phyloP scores from a whole-genome alignment of 495 filamentous ascomycete genomes.

The Trichocladium uniseriatum region DNA sequence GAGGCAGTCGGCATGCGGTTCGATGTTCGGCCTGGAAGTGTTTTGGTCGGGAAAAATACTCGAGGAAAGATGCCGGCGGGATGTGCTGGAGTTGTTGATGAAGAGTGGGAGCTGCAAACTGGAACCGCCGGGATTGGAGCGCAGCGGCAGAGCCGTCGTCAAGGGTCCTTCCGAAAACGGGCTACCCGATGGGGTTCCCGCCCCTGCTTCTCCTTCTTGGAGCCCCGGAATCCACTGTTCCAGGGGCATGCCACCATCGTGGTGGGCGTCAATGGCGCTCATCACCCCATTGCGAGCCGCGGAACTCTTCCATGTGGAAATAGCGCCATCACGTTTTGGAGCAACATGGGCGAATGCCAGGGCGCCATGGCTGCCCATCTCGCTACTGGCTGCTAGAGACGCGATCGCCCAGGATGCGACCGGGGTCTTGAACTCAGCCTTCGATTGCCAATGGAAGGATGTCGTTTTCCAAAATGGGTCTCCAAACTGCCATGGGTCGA shows the following conservation, averaged over 20 bases:
- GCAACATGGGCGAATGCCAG: background rate
- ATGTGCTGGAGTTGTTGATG: constrained; percentile 7
- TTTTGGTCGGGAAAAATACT: background rate
- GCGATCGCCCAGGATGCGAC: constrained; percentile 3
- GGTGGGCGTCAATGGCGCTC: background rate
- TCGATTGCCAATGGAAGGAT: background rate
- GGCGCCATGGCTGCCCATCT: constrained; percentile 9
- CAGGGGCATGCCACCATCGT: background rate
- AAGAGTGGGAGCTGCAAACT: constrained; percentile 18
- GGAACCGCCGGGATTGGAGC: constrained; percentile 17
- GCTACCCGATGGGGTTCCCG: constrained; percentile 2
- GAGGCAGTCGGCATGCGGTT: constrained; percentile 4
- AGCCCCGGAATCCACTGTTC: background rate
- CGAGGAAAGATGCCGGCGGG: constrained; percentile 1
- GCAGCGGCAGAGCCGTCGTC: constrained; percentile 14
- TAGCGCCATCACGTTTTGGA: constrained; percentile 2
- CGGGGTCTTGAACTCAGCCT: background rate
- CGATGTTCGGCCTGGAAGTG: background rate
- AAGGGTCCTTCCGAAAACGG: constrained; percentile 15
- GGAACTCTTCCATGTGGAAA: background rate
- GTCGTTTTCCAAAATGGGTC: background rate
- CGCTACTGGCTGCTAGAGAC: constrained; percentile 9
- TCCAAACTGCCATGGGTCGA: background rate
- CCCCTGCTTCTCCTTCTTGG: constrained; percentile 1
- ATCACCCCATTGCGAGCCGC: constrained; percentile 4